phyloP scores from a whole-genome alignment of 225 moss, liverwort and hornwort genomes.

The Marchantia paleacea region DNA sequence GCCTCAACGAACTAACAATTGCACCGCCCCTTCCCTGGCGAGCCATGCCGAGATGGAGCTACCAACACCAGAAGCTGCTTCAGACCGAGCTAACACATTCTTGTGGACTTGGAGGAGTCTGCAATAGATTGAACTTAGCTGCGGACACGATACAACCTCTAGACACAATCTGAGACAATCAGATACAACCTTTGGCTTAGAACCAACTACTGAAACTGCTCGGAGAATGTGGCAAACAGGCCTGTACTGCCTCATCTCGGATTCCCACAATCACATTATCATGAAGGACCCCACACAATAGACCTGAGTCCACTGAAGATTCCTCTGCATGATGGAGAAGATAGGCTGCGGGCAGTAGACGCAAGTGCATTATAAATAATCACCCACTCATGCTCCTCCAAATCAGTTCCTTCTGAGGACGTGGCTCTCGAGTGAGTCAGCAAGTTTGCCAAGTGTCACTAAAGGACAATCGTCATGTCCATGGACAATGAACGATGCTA shows the following conservation, averaged over 20 bases:
- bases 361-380: neutral
- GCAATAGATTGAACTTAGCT: neutral
- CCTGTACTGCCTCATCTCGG: no score
- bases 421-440: neutral
- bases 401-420: neutral
- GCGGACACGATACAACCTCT: conserved; percentile 2
- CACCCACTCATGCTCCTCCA: neutral
- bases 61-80: neutral
- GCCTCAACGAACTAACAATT: neutral
- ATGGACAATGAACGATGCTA: no score
- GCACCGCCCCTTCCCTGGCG: conserved; percentile 13
- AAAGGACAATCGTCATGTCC: neutral
- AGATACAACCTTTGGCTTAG: neutral
- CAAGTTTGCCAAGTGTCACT: neutral
- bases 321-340: neutral
- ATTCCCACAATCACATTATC: no score
- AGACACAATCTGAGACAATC: neutral
- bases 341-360: neutral
- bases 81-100: neutral
- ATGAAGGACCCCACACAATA: neutral
- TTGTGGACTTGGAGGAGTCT: neutral
- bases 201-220: neutral
- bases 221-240: neutral
- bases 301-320: neutral
- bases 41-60: neutral